Evolutionary conservation across 805 yeast genomes (phyloP).

Genomic region (Hanseniaspora osmophila): DNA sequence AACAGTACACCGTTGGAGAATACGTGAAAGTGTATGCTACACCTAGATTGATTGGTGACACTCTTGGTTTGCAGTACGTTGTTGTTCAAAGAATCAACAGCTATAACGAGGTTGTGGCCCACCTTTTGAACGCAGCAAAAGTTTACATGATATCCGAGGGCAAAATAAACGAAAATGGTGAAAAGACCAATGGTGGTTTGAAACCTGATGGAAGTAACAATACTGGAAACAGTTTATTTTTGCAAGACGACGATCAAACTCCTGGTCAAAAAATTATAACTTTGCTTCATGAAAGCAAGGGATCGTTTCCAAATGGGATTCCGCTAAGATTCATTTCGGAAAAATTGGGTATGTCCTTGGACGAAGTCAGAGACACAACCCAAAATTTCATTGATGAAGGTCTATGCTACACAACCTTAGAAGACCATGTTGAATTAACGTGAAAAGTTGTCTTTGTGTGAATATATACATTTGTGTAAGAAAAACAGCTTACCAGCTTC

Average conservation of each 20-base stretch:
- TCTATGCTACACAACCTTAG: neutral
- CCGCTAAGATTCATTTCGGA: constrained; percentile 4
- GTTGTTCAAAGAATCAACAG: constrained; percentile 42
- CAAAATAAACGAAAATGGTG: neutral
- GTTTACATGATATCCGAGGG: constrained; percentile 38
- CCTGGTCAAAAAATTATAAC: constrained; percentile 3
- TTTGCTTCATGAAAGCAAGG: constrained; percentile 1
- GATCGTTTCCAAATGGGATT: constrained; percentile 2
- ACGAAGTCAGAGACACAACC: constrained; percentile 2
- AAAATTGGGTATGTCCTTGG: constrained; percentile 1
- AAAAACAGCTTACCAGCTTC: neutral
- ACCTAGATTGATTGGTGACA: constrained; percentile 40
- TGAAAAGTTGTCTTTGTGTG: neutral
- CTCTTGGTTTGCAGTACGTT: constrained; percentile 51
- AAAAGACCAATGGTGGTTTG: neutral
- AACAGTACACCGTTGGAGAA: constrained; percentile 30
- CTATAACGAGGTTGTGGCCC: constrained; percentile 56
- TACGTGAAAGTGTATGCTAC: constrained; percentile 50
- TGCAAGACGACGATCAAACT: constrained; percentile 23
- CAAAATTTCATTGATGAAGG: constrained; percentile 2
- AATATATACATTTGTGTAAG: neutral
- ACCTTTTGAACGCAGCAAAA: constrained; percentile 48
- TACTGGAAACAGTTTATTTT: constrained; percentile 26
- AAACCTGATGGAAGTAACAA: neutral
- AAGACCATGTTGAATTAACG: neutral